phyloP scores from a whole-genome alignment of 2,329 filamentous ascomycete genomes.

The Chaetomium sp. region DNA sequence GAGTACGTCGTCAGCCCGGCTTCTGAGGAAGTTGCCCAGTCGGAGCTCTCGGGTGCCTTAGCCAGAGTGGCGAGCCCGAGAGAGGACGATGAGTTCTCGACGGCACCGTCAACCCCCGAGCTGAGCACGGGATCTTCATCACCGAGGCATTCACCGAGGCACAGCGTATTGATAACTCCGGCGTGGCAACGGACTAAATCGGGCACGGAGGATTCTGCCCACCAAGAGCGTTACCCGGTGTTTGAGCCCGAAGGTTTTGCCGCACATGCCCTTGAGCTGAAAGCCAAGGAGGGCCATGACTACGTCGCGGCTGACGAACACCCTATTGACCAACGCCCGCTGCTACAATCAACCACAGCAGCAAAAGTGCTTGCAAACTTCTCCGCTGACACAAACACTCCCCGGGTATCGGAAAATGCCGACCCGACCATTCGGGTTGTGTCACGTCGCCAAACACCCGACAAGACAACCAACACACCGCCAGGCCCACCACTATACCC shows the following conservation, averaged over 20 bases:
- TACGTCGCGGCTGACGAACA: conserved; percentile 1
- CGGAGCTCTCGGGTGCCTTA: conserved; percentile 12
- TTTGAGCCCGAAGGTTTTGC: conserved; percentile 22
- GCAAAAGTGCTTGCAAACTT: neutral
- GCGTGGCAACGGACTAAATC: conserved; percentile 27
- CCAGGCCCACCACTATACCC: neutral
- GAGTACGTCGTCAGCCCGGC: conserved; percentile 25
- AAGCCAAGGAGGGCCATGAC: neutral
- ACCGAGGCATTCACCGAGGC: conserved; percentile 38
- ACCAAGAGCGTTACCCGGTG: conserved; percentile 23
- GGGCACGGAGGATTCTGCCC: conserved; percentile 22
- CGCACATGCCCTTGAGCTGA: conserved; percentile 3
- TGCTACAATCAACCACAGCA: neutral
- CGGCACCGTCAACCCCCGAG: conserved; percentile 39
- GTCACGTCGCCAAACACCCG: conserved; percentile 7
- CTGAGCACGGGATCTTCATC: conserved; percentile 39
- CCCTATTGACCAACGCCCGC: neutral
- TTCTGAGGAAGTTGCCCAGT: neutral
- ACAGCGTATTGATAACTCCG: conserved; percentile 39
- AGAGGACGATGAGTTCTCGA: conserved; percentile 34
- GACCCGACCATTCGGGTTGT: conserved; percentile 9
- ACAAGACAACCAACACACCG: neutral
- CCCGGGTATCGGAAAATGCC: neutral
- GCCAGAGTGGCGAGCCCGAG: conserved; percentile 18
- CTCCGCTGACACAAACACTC: neutral